These are phyloP conservation scores for Termitomyces sp. DNA, from an alignment of 768 basidiomycete species.

Conservation along the genomic window DNA sequence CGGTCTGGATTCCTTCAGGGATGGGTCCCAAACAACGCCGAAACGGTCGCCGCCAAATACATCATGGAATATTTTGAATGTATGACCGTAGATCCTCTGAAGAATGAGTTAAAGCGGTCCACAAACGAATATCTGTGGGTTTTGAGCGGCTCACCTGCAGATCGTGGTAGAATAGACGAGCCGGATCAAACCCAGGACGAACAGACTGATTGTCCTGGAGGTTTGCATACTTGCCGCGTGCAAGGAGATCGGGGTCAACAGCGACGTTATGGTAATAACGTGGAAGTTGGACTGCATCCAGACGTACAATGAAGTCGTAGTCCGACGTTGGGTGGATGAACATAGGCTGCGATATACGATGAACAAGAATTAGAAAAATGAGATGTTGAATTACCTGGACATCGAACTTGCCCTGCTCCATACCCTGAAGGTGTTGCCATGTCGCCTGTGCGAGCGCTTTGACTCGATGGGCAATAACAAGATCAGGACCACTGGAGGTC, in stretches of 20 bases:
- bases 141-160: conserved; percentile 49
- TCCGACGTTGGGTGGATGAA: conserved; percentile 81
- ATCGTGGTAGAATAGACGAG: conserved; percentile 57
- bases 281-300: conserved; percentile 59
- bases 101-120: neutral
- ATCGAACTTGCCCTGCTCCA: conserved; percentile 45
- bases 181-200: conserved; percentile 43
- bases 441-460: conserved; percentile 73
- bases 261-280: conserved; percentile 71
- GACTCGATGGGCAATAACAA: conserved; percentile 70
- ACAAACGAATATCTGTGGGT: conserved; percentile 11
- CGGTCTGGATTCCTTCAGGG: conserved; percentile 50
- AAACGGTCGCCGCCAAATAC: conserved; percentile 72
- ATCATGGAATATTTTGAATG: conserved; percentile 83
- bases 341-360: conserved; percentile 47
- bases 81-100: conserved; percentile 69
- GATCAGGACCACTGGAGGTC: conserved; percentile 64
- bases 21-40: conserved; percentile 85
- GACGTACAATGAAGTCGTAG: conserved; percentile 80
- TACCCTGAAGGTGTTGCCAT: conserved; percentile 48
- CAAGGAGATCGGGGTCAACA: conserved; percentile 44
- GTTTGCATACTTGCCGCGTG: conserved; percentile 44
- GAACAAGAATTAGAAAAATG: neutral
- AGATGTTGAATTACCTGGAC: conserved; percentile 46
- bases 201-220: conserved; percentile 26